Conservation (phyloP, 2,329 filamentous ascomycete genomes). For the Sporothrix schenckii region DNA sequence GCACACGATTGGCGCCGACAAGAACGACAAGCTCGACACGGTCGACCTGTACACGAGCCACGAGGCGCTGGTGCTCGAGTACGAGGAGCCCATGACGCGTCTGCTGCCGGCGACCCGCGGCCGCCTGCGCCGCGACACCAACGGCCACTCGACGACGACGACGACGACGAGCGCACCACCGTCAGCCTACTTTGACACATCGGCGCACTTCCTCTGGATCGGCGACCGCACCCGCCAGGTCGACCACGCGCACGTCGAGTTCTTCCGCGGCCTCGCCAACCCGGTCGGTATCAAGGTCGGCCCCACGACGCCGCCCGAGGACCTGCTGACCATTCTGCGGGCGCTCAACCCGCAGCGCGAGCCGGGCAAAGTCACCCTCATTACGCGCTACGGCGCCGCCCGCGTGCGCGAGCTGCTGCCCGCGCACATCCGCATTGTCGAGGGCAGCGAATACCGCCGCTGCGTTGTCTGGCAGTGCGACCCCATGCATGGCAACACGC, state of each 20-base stretch:
- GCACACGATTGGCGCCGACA: conserved; percentile 87
- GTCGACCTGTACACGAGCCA: conserved; percentile 96
- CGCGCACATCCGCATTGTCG: conserved; percentile 84
- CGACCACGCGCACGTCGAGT: conserved; percentile 92
- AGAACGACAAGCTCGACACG: conserved; percentile 79
- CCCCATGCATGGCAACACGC: conserved; percentile 91
- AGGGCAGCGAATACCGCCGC: conserved; percentile 68
- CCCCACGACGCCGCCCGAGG: conserved; percentile 74
- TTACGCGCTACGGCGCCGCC: conserved; percentile 86
- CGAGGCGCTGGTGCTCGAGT: conserved; percentile 90
- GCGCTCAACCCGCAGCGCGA: conserved; percentile 82
- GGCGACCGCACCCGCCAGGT: conserved; percentile 94
- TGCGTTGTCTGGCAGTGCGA: conserved; percentile 95
- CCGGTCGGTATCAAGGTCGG: conserved; percentile 97
- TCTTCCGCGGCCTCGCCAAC: conserved; percentile 94
- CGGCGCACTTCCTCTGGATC: conserved; percentile 97
- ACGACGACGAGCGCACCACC: not conserved
- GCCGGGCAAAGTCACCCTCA: conserved; percentile 90
- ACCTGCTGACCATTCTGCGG: conserved; percentile 78
- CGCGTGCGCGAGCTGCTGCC: conserved; percentile 78
- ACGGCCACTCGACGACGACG: not conserved
- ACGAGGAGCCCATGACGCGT: conserved; percentile 86
- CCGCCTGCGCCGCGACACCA: not conserved
- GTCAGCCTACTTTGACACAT: conserved; percentile 83
- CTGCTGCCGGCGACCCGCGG: conserved; percentile 44